phyloP scores from a whole-genome alignment of 129 eudicot genomes.

The Flaveria ramosissima region DNA sequence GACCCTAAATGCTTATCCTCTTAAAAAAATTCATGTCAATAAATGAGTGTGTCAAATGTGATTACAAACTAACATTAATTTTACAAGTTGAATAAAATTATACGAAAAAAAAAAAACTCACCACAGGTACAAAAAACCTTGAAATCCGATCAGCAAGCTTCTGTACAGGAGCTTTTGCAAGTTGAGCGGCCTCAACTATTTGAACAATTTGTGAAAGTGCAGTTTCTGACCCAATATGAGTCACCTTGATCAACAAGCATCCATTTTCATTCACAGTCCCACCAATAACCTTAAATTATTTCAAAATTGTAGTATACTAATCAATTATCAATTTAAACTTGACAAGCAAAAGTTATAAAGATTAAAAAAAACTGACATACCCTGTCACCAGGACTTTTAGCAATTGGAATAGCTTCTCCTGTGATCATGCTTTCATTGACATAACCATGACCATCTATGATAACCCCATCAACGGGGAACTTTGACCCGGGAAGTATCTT shows the following conservation, averaged over 20 bases:
- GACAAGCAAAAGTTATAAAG: neutral
- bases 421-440: constrained; percentile 57
- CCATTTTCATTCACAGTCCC: constrained; percentile 53
- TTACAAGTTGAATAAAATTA: neutral
- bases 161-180: constrained; percentile 54
- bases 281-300: constrained; percentile 40
- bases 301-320: neutral
- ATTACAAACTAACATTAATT: neutral
- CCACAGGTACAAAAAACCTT: constrained; percentile 46
- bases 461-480: constrained; percentile 45
- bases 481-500: constrained; percentile 47
- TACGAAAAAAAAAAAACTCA: constrained; percentile 7
- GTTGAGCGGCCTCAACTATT: constrained; percentile 49
- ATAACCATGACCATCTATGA: constrained; percentile 42
- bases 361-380: constrained; percentile 9
- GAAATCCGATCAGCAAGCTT: constrained; percentile 47
- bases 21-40: neutral
- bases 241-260: constrained; percentile 39
- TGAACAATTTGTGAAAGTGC: constrained; percentile 48
- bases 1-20: neutral
- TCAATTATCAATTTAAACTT: neutral
- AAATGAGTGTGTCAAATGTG: neutral
- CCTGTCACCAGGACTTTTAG: constrained; percentile 42
- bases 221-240: constrained; percentile 49
- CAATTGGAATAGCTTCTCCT: constrained; percentile 49